Base-by-base conservation (phyloP, 2,329 filamentous ascomycete species). In the Aureobasidium namibiae region DNA sequence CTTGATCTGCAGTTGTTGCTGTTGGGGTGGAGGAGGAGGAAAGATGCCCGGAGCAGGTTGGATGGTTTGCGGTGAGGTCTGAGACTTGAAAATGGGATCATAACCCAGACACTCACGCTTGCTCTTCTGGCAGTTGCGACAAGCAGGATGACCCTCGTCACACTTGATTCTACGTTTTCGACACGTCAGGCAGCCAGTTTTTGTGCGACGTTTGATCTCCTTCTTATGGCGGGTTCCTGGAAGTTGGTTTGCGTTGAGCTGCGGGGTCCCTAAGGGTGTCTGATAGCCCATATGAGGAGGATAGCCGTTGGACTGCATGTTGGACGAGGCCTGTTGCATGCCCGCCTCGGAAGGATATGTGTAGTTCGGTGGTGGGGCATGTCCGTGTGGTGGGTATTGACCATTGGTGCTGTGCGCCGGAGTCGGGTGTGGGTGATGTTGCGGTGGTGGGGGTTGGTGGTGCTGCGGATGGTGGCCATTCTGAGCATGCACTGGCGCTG, bases 151-250 rank as follows among this genome's bases (percentile, higher is more conserved):
- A 67, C 90, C 89, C 72, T 97, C 94, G 63, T 94, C 94, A 73
- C 94, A 99, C 75, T 97, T 99, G 74, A 99, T 97, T 63, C 94
- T 88, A 56, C 94, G 87, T 74, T 89, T 92, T 63, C 94, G 88
- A 75, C 94, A 99, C 60, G 94, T 96, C 62, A 96, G 75, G 73
- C 63, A 64, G n/a, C 85, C 85, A 1, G 85, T 88, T 74, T 88
- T 88, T 60, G 87, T 89, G 69, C 87, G 79, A 65, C 86, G 80
- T 76, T 89, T 89, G 71, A 89, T 88, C 74, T 90, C 86, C 74
- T 88, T 85, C 73, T 83, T 84, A 70, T 87, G 83, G 66, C 85
- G 78, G 49, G 81, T 82, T 61, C 83, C 81, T 23, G 81, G 82
- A 71, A 86, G 78, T 63, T 84, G 78, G 21, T 63, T 76, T 68